Conservation (phyloP, 2,329 filamentous ascomycete genomes). For the Aspergillus puulaauensis region DNA sequence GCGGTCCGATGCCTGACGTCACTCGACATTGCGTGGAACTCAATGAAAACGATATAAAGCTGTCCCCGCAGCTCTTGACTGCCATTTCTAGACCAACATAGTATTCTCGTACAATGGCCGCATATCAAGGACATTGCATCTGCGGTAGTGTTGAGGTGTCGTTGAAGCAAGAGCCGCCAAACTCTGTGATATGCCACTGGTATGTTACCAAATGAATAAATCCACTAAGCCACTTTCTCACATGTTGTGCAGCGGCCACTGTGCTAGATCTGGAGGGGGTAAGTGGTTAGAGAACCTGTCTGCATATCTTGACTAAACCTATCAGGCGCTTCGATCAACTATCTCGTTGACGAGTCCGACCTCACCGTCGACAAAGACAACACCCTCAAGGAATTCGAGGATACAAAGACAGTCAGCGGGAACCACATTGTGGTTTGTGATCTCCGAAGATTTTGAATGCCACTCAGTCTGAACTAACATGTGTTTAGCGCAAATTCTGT, state of each 20-base stretch:
- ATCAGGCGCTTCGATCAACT: neutral
- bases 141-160: conserved; percentile 4
- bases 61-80: too few species aligned
- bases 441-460: too few species aligned
- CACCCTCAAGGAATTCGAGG: neutral
- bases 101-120: neutral
- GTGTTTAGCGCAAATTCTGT: neutral
- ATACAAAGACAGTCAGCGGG: neutral
- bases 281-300: neutral
- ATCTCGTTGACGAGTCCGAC: neutral
- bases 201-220: neutral
- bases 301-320: neutral
- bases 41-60: too few species aligned
- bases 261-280: neutral
- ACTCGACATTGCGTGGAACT: too few species aligned
- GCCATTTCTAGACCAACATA: too few species aligned
- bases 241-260: neutral
- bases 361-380: neutral
- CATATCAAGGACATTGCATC: conserved; percentile 5
- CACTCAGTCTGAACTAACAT: too few species aligned
- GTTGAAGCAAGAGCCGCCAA: neutral
- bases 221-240: neutral
- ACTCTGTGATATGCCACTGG: conserved; percentile 9
- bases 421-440: neutral
- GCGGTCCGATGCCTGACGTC: too few species aligned